Evolutionary conservation across 768 basidiomycete genomes (phyloP).

Genomic region (Mycena chlorophos): DNA sequence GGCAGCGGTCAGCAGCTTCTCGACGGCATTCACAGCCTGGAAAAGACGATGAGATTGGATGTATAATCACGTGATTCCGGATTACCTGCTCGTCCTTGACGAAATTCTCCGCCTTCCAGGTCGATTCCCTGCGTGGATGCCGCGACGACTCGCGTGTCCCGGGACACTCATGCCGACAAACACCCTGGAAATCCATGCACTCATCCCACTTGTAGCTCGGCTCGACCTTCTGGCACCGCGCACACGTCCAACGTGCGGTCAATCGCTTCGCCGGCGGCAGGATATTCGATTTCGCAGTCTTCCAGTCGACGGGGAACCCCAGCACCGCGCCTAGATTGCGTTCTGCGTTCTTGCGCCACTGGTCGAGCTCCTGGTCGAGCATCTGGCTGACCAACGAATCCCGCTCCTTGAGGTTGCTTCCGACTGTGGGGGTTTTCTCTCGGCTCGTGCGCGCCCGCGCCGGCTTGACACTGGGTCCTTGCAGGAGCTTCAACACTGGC

Average conservation of each 20-base stretch:
- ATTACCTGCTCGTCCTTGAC: constrained; percentile 61
- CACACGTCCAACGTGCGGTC: constrained; percentile 61
- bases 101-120: constrained; percentile 56
- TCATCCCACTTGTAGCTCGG: constrained; percentile 37
- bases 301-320: constrained; percentile 54
- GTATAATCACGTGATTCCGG: no score
- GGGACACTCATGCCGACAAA: constrained; percentile 61
- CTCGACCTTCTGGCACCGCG: constrained; percentile 43
- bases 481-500: constrained; percentile 15
- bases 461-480: constrained; percentile 28
- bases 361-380: constrained; percentile 43
- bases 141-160: constrained; percentile 30
- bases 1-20: constrained; percentile 36
- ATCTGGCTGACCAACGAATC: constrained; percentile 36
- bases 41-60: background rate
- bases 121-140: constrained; percentile 24
- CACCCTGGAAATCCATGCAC: constrained; percentile 58
- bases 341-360: constrained; percentile 51
- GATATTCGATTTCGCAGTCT: constrained; percentile 42
- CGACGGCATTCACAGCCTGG: constrained; percentile 51
- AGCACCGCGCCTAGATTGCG: constrained; percentile 44
- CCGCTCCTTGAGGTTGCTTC: constrained; percentile 27
- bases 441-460: constrained; percentile 26
- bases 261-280: constrained; percentile 60
- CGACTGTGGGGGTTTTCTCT: constrained; percentile 23